Evolutionary conservation across 2,329 filamentous ascomycete genomes (phyloP).

Genomic region (Aspergillus candidus): DNA sequence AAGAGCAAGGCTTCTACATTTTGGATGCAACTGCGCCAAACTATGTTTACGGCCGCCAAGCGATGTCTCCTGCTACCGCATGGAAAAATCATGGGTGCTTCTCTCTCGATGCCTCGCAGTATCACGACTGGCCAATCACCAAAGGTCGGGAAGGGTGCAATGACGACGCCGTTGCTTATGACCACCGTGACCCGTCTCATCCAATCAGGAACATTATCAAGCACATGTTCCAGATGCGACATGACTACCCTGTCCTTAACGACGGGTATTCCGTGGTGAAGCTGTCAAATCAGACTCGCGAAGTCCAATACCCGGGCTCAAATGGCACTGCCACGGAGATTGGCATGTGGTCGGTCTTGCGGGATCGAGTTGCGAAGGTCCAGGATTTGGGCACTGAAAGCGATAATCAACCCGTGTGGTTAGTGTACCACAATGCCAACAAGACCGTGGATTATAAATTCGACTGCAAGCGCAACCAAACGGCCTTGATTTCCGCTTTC

Average conservation of each 20-base stretch:
- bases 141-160: conserved; percentile 50
- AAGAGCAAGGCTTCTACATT: conserved; percentile 60
- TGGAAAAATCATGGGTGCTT: conserved; percentile 64
- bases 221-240: conserved; percentile 55
- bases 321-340: conserved; percentile 49
- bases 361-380: conserved; percentile 45
- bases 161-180: conserved; percentile 52
- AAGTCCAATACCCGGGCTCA: conserved; percentile 49
- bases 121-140: conserved; percentile 53
- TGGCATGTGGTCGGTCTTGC: conserved; percentile 56
- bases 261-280: conserved; percentile 53
- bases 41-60: conserved; percentile 59
- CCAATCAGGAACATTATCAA: conserved; percentile 57
- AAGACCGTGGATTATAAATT: conserved; percentile 50
- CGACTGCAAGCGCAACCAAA: conserved; percentile 47
- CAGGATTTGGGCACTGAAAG: conserved; percentile 45
- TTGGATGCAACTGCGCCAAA: conserved; percentile 59
- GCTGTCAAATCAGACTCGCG: conserved; percentile 52
- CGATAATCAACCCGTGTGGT: conserved; percentile 44
- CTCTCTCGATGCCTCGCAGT: conserved; percentile 50
- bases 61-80: conserved; percentile 56
- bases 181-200: conserved; percentile 58
- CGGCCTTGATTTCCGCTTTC: conserved; percentile 54
- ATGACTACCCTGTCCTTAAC: conserved; percentile 52
- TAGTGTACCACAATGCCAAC: conserved; percentile 44